Evolutionary conservation across 208 protist genomes (phyloP).

Genomic region (Acanthamoeba healyi): DNA sequence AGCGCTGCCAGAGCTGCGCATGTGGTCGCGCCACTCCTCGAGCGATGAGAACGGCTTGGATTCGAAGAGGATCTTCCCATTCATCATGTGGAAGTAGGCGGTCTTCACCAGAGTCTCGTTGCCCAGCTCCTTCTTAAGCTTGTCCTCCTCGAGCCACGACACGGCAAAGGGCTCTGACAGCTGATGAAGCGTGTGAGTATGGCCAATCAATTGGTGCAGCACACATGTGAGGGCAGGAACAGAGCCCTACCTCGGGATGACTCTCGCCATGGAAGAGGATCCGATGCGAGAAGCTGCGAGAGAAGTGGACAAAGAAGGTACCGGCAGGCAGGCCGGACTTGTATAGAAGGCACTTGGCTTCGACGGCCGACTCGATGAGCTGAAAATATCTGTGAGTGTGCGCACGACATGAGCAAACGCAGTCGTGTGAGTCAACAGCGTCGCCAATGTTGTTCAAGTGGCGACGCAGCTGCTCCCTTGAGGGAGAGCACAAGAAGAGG

Average conservation of each 20-base stretch:
- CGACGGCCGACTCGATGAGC: slow-evolving; percentile 4
- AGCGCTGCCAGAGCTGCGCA: neutral
- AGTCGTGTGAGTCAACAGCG: too few relatives aligned
- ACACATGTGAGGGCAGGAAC: neutral
- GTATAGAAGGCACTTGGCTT: slow-evolving; percentile 31
- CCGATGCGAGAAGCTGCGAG: neutral
- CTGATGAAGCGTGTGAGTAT: neutral
- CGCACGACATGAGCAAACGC: too few relatives aligned
- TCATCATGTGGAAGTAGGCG: neutral
- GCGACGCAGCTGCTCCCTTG: too few relatives aligned
- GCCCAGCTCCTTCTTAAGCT: neutral
- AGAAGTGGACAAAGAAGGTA: slow-evolving; percentile 37
- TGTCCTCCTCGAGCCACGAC: slow-evolving; percentile 21
- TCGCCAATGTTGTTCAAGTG: too few relatives aligned
- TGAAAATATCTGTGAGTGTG: slow-evolving; percentile 67
- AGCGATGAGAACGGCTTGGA: neutral
- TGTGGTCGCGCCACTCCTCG: neutral
- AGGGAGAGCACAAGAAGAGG: too few relatives aligned
- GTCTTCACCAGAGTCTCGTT: neutral
- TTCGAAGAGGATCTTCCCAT: neutral
- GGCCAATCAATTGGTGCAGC: too few relatives aligned
- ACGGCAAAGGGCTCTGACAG: neutral
- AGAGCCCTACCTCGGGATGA: neutral
- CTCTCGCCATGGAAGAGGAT: neutral
- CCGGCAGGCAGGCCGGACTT: neutral